These are phyloP conservation scores for Xylariales sp. DNA, from an alignment of 2,329 filamentous ascomycete genomes.

Conservation along the genomic window DNA sequence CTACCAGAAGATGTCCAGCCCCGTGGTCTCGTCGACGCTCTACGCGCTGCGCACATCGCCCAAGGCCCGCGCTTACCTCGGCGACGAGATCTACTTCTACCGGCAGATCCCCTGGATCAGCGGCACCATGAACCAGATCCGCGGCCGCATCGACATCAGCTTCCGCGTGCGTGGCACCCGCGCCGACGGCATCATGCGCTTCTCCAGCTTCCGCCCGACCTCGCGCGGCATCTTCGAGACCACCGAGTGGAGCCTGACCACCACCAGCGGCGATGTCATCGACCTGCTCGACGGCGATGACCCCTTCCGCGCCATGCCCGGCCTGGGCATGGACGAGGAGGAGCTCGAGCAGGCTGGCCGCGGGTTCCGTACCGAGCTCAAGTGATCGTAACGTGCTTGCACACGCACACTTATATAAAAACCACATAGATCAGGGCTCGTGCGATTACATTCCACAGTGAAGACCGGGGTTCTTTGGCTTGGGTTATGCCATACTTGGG, in stretches of 20 bases:
- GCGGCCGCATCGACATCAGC: constrained; percentile 80
- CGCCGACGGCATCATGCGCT: constrained; percentile 68
- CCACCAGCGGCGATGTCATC: constrained; percentile 54
- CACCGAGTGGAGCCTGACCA: constrained; percentile 81
- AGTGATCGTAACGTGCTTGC: too few relatives aligned
- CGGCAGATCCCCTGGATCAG: constrained; percentile 78
- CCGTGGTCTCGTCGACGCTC: constrained; percentile 79
- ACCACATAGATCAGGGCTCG: too few relatives aligned
- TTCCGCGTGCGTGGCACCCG: constrained; percentile 83
- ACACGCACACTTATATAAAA: too few relatives aligned
- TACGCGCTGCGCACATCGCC: constrained; percentile 85
- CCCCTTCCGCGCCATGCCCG: constrained; percentile 57
- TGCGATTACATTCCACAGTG: too few relatives aligned
- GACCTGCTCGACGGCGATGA: constrained; percentile 67
- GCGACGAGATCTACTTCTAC: constrained; percentile 82
- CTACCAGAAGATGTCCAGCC: constrained; percentile 92
- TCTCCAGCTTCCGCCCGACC: constrained; percentile 67
- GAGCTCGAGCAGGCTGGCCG: constrained; percentile 34
- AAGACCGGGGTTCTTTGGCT: too few relatives aligned
- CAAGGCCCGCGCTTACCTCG: constrained; percentile 70
- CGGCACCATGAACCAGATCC: constrained; percentile 88
- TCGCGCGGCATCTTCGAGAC: constrained; percentile 72
- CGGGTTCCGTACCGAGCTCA: constrained; percentile 49
- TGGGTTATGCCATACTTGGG: too few relatives aligned
- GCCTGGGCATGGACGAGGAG: constrained; percentile 35